These are phyloP conservation scores for Mortierella claussenii DNA, from an alignment of 192 early-diverging fungal genomes.

Conservation along the genomic window DNA sequence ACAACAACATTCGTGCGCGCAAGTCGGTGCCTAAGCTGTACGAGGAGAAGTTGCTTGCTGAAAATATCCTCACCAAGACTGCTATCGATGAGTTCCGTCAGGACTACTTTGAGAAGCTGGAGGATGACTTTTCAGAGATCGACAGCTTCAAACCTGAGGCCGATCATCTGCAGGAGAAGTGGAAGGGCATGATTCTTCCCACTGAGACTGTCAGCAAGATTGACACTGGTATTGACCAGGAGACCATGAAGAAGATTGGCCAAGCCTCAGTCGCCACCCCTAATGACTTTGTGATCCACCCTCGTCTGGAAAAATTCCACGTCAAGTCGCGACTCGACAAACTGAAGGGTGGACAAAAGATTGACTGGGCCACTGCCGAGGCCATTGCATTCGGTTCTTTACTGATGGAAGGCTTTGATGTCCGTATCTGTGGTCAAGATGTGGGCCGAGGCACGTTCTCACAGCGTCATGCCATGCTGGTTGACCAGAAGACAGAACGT, in stretches of 20 bases:
- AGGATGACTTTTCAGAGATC: conserved; percentile 67
- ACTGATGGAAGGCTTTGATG: conserved; percentile 85
- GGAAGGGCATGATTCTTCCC: conserved; percentile 79
- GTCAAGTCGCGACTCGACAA: conserved; percentile 83
- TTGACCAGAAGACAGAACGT: conserved; percentile 89
- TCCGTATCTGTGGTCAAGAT: conserved; percentile 96
- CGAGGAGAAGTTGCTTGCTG: conserved; percentile 78
- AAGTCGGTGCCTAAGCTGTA: conserved; percentile 88
- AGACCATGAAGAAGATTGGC: conserved; percentile 76
- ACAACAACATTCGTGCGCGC: conserved; percentile 89
- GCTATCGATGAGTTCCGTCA: conserved; percentile 67
- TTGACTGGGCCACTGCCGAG: conserved; percentile 98
- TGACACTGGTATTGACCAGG: conserved; percentile 62
- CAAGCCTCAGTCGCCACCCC: conserved; percentile 79
- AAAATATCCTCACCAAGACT: conserved; percentile 56
- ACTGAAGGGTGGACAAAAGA: conserved; percentile 68
- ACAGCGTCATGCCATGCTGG: conserved; percentile 97
- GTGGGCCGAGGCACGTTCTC: conserved; percentile 98
- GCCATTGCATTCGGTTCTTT: conserved; percentile 91
- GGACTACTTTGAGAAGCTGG: conserved; percentile 68
- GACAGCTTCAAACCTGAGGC: conserved; percentile 68
- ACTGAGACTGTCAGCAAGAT: conserved; percentile 60
- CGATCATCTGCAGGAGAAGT: conserved; percentile 80
- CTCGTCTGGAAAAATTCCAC: conserved; percentile 91
- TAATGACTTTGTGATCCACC: conserved; percentile 78